phyloP scores from a whole-genome alignment of 345 rosid genomes.

The Populus davidiana region DNA sequence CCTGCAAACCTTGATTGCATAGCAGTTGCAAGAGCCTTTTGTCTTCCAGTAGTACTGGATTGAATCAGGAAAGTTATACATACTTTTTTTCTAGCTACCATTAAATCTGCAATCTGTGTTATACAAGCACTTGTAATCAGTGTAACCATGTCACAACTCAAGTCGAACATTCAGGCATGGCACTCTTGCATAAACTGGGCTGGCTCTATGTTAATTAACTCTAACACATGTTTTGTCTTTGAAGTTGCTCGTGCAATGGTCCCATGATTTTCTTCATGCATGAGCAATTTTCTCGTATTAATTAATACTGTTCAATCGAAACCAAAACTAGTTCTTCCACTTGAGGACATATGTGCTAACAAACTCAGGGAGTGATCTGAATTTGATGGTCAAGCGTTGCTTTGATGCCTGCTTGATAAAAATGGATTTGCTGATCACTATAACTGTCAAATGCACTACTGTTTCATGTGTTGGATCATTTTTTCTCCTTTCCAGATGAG shows the following conservation, averaged over 20 bases:
- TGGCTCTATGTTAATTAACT: not conserved
- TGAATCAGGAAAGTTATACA: not conserved
- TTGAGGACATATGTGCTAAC: not conserved
- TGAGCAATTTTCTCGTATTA: not conserved
- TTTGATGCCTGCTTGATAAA: not conserved
- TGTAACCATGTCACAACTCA: not conserved
- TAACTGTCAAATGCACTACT: not conserved
- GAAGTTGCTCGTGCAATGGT: not conserved
- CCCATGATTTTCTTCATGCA: not conserved
- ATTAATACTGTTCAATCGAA: not conserved
- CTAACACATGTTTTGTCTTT: not conserved
- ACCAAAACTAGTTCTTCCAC: not conserved
- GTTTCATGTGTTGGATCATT: not conserved
- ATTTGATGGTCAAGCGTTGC: not conserved
- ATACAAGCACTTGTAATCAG: not conserved
- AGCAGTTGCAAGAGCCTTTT: not conserved
- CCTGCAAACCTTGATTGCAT: not conserved
- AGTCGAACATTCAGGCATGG: not conserved
- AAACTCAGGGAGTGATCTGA: not conserved
- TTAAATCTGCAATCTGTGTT: not conserved
- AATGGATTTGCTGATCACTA: not conserved
- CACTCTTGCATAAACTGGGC: not conserved
- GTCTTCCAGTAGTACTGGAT: not conserved
- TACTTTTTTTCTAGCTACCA: not conserved
- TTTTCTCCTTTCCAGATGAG: slow-evolving; percentile 42